These are phyloP conservation scores for Pyronema omphalodes DNA, from an alignment of 495 filamentous ascomycete species.

Conservation along the genomic window DNA sequence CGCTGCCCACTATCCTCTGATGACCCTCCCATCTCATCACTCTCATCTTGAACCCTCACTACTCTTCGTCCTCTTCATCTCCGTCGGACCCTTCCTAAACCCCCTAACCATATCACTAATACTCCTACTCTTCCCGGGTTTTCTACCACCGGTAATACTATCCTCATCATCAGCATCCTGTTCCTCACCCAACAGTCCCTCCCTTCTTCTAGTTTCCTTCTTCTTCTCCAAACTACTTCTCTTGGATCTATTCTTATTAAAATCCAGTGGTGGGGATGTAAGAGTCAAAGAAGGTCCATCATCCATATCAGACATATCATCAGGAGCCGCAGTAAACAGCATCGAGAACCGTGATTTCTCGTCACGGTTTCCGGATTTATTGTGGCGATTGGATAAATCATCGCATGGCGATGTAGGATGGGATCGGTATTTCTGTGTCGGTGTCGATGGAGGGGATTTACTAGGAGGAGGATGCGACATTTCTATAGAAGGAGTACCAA, in stretches of 20 bases:
- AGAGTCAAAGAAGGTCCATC: background rate
- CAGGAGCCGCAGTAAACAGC: background rate
- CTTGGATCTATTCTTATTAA: conserved; percentile 13
- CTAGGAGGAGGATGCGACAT: conserved; percentile 13
- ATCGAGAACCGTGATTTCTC: background rate
- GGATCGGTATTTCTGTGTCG: conserved; percentile 2
- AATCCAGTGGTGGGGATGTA: conserved; percentile 9
- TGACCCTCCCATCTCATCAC: conserved; percentile 1
- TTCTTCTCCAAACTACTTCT: conserved; percentile 22
- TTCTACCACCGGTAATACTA: conserved; percentile 16
- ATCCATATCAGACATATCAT: background rate
- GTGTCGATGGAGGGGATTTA: background rate
- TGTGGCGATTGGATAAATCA: no score
- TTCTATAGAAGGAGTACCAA: conserved; percentile 11
- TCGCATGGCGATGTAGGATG: conserved; percentile 2
- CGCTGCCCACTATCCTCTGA: no score
- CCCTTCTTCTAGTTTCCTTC: conserved; percentile 16
- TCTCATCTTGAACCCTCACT: conserved; percentile 22
- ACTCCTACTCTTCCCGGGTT: conserved; percentile 21
- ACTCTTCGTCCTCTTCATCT: conserved; percentile 18
- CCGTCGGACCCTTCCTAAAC: conserved; percentile 16
- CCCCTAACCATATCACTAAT: conserved; percentile 22
- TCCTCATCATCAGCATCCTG: conserved; percentile 25
- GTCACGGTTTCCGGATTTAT: no score
- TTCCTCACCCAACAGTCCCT: conserved; percentile 16